These are phyloP conservation scores for Chamaenerion angustifolium DNA, from an alignment of 345 rosid genomes.

Conservation along the genomic window DNA sequence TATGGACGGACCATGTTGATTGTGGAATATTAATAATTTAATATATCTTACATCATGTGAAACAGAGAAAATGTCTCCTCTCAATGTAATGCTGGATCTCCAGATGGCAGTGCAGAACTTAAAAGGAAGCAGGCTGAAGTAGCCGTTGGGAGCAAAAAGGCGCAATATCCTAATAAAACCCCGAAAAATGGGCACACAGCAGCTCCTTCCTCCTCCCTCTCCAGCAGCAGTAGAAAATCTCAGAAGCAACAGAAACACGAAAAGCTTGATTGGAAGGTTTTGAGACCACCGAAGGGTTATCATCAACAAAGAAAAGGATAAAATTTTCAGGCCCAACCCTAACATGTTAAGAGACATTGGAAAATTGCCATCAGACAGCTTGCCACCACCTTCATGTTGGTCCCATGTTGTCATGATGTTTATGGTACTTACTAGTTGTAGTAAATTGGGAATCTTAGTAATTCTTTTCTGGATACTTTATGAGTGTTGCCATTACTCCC, in stretches of 20 bases:
- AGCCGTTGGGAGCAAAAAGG: slow-evolving; percentile 13
- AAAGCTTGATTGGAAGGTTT: slow-evolving; percentile 55
- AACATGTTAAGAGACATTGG: too few relatives aligned
- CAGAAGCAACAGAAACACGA: slow-evolving; percentile 43
- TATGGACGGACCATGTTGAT: neutral
- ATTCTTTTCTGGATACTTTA: too few relatives aligned
- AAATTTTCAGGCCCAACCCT: neutral
- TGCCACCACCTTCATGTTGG: too few relatives aligned
- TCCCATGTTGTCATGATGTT: too few relatives aligned
- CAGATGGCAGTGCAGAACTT: slow-evolving; percentile 38
- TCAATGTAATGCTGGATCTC: slow-evolving; percentile 20
- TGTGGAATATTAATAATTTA: slow-evolving; percentile 1
- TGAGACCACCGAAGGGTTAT: slow-evolving; percentile 40
- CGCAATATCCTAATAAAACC: slow-evolving; percentile 30
- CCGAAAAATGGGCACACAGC: slow-evolving; percentile 24
- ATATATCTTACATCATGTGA: neutral
- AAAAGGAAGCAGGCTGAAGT: slow-evolving; percentile 58
- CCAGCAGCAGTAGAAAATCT: slow-evolving; percentile 20
- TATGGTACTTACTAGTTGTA: too few relatives aligned
- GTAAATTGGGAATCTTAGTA: too few relatives aligned
- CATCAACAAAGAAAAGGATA: slow-evolving; percentile 14
- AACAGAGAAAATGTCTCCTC: slow-evolving; percentile 34
- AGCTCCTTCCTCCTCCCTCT: too few relatives aligned
- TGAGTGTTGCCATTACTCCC: too few relatives aligned
- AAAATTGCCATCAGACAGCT: too few relatives aligned